Evolutionary conservation across 1,284 basidiomycete genomes (phyloP).

Genomic region (Puccinia novopanici): DNA sequence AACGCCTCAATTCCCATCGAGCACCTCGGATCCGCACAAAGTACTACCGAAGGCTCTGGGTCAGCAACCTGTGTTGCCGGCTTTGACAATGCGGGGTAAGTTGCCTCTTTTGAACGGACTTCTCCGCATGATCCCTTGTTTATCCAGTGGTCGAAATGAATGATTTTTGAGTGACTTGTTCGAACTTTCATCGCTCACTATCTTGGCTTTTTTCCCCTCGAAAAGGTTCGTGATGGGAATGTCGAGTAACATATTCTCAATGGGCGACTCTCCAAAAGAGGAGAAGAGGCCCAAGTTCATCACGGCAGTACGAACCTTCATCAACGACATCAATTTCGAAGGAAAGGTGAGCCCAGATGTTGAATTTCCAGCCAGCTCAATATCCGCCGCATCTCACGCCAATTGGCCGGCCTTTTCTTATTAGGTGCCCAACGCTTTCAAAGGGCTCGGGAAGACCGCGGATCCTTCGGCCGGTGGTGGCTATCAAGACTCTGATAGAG

Average conservation of each 20-base stretch:
- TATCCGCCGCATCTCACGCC: background rate
- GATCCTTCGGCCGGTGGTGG: background rate
- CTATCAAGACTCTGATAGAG: conserved; percentile 33
- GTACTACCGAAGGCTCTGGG: background rate
- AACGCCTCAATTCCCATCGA: conserved; percentile 48
- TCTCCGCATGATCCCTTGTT: no score
- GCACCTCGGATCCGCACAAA: conserved; percentile 29
- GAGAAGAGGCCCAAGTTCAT: conserved; percentile 5
- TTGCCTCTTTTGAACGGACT: background rate
- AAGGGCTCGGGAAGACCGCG: conserved; percentile 19
- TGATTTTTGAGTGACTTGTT: background rate
- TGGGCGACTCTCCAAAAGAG: conserved; percentile 17
- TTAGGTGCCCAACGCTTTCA: conserved; percentile 45
- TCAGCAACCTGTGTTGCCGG: conserved; percentile 29
- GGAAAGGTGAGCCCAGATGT: conserved; percentile 41
- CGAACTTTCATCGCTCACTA: background rate
- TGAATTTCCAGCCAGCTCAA: background rate
- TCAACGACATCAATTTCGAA: conserved; percentile 39
- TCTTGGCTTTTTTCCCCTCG: background rate
- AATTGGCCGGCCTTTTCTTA: no score
- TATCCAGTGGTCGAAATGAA: no score
- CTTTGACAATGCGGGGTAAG: conserved; percentile 50
- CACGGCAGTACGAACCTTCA: conserved; percentile 9
- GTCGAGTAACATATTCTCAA: conserved; percentile 42
- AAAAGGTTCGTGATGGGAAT: conserved; percentile 46